Conservation (phyloP, 2,329 filamentous ascomycete species). For the Botryosphaeria dothidea region DNA sequence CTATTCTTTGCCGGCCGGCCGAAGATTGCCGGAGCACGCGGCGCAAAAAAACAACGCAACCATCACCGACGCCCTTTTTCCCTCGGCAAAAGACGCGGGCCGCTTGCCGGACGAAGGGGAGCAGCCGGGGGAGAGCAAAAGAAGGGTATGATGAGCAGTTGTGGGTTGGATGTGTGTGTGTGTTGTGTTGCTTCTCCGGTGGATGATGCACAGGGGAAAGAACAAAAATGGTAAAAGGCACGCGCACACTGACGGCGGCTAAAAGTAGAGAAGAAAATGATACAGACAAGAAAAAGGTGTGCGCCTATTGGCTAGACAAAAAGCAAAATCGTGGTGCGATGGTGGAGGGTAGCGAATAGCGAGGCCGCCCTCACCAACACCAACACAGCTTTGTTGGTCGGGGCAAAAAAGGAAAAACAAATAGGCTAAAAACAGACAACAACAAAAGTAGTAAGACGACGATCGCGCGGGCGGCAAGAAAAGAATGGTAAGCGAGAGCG, state of each 20-base stretch:
- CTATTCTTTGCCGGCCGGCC: too few species aligned
- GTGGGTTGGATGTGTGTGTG: background rate
- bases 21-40: too few species aligned
- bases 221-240: background rate
- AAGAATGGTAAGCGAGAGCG: background rate
- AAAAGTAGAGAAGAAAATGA: background rate
- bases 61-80: background rate
- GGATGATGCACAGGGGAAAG: background rate
- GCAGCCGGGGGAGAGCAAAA: background rate
- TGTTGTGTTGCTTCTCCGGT: background rate
- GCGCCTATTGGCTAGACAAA: background rate
- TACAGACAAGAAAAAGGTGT: background rate
- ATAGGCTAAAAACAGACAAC: background rate
- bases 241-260: background rate
- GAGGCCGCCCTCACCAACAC: background rate
- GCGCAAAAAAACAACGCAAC: background rate
- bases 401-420: background rate
- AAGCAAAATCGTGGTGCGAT: background rate
- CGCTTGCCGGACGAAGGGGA: background rate
- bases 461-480: background rate
- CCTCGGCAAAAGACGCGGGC: too few species aligned
- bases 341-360: background rate
- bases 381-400: background rate
- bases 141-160: background rate
- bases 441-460: background rate